phyloP scores from a whole-genome alignment of 805 yeast genomes.

The Suhomyces sp. region DNA sequence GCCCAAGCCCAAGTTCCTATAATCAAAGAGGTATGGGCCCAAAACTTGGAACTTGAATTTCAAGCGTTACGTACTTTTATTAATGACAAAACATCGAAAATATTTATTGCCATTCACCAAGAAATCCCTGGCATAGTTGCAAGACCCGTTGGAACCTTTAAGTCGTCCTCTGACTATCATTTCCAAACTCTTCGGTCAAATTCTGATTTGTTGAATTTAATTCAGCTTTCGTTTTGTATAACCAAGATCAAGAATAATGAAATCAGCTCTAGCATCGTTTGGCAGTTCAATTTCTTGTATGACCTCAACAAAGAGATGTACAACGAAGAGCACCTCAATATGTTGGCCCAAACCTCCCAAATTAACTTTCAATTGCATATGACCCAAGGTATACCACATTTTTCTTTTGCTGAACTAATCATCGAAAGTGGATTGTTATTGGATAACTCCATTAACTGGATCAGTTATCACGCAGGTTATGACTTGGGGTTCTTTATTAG shows the following conservation, averaged over 20 bases:
- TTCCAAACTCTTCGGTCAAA: slow-evolving; percentile 93
- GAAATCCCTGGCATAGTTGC: slow-evolving; percentile 97
- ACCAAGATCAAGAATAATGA: slow-evolving; percentile 37
- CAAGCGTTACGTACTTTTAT: slow-evolving; percentile 58
- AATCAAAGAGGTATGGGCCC: slow-evolving; percentile 72
- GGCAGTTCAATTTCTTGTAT: slow-evolving; percentile 94
- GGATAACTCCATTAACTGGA: slow-evolving; percentile 74
- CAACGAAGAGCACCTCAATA: slow-evolving; percentile 78
- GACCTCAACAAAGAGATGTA: slow-evolving; percentile 80
- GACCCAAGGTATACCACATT: slow-evolving; percentile 72
- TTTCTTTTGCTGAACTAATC: slow-evolving; percentile 79
- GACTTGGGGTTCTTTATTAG: slow-evolving; percentile 89
- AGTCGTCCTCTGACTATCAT: slow-evolving; percentile 87
- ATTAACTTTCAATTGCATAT: slow-evolving; percentile 75
- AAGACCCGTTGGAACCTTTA: slow-evolving; percentile 91
- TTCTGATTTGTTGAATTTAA: slow-evolving; percentile 79
- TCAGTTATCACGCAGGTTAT: slow-evolving; percentile 90
- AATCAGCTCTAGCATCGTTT: slow-evolving; percentile 70
- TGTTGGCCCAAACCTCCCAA: slow-evolving; percentile 74
- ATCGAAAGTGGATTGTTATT: slow-evolving; percentile 84
- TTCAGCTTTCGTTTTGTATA: slow-evolving; percentile 61
- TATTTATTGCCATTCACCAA: slow-evolving; percentile 71
- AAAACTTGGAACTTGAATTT: slow-evolving; percentile 67
- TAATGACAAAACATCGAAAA: slow-evolving; percentile 45
- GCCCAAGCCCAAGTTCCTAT: slow-evolving; percentile 47